Conservation (phyloP, 305 asterid species). For the Fraxinus platypoda region DNA sequence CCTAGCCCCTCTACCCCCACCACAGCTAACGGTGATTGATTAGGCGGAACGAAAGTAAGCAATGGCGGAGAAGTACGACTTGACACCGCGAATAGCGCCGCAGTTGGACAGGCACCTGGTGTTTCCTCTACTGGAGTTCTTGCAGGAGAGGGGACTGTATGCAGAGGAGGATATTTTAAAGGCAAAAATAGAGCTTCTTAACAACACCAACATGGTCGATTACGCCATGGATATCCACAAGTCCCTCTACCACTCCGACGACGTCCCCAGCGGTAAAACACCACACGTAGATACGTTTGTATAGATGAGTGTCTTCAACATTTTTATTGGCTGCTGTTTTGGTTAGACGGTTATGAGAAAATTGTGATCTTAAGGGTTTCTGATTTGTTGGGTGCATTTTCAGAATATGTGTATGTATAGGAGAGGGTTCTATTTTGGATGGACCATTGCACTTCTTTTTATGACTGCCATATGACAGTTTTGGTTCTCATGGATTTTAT, state of each 20-base stretch:
- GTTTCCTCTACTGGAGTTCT: constrained; percentile 79
- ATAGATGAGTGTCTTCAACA: background rate
- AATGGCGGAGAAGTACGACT: constrained; percentile 77
- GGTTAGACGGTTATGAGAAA: background rate
- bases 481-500: background rate
- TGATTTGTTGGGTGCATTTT: background rate
- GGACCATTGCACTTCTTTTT: background rate
- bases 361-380: background rate
- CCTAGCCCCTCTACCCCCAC: background rate
- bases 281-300: background rate
- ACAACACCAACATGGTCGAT: constrained; percentile 91
- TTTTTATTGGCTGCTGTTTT: background rate
- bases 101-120: constrained; percentile 81
- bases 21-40: background rate
- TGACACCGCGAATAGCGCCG: constrained; percentile 78
- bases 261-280: constrained; percentile 69
- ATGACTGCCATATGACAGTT: background rate
- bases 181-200: constrained; percentile 80
- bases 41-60: background rate
- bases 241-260: constrained; percentile 69
- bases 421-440: background rate
- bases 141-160: constrained; percentile 73
- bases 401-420: background rate
- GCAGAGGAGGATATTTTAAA: constrained; percentile 69
- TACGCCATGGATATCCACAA: constrained; percentile 89